Evolutionary conservation across 2,329 filamentous ascomycete genomes (phyloP).

Genomic region (Dendrostoma leiphaemia): DNA sequence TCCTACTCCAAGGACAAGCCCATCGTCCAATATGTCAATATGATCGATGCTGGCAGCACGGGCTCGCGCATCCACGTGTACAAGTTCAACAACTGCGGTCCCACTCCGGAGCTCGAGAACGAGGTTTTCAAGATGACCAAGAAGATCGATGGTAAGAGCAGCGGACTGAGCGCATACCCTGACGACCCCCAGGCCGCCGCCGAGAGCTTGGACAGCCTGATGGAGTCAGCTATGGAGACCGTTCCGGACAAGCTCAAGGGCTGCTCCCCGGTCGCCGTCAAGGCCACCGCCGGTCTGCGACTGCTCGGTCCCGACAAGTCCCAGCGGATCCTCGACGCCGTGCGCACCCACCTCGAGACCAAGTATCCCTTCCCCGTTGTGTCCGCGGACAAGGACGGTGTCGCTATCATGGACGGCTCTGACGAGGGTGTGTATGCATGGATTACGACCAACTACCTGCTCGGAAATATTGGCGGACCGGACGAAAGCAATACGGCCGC

Average conservation of each 20-base stretch:
- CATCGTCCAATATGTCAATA: slow-evolving; percentile 93
- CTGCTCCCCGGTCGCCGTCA: slow-evolving; percentile 96
- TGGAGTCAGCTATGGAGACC: slow-evolving; percentile 79
- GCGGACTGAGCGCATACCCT: slow-evolving; percentile 80
- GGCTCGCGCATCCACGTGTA: slow-evolving; percentile 98
- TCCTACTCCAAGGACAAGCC: slow-evolving; percentile 87
- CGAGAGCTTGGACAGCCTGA: slow-evolving; percentile 80
- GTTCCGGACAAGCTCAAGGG: slow-evolving; percentile 86
- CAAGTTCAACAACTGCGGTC: slow-evolving; percentile 97
- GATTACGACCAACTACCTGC: slow-evolving; percentile 98
- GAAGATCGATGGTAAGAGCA: slow-evolving; percentile 66
- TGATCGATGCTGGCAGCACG: slow-evolving; percentile 98
- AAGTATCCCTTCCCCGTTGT: slow-evolving; percentile 95
- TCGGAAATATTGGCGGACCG: slow-evolving; percentile 93
- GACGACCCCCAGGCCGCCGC: slow-evolving; percentile 85
- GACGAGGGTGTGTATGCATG: slow-evolving; percentile 98
- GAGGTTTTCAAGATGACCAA: slow-evolving; percentile 94
- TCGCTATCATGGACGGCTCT: slow-evolving; percentile 95
- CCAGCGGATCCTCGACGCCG: slow-evolving; percentile 79
- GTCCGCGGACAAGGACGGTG: slow-evolving; percentile 77
- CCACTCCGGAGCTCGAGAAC: slow-evolving; percentile 89
- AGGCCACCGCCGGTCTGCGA: slow-evolving; percentile 91
- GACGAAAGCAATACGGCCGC: slow-evolving; percentile 90
- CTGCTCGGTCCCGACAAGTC: slow-evolving; percentile 80
- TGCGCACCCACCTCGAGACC: slow-evolving; percentile 79